A percentile compares a stretch with the other conserved stretches of the same genome.
phyloP scores from a whole-genome alignment of 352 stramenopile species.

The Peronospora farinosa region DNA sequence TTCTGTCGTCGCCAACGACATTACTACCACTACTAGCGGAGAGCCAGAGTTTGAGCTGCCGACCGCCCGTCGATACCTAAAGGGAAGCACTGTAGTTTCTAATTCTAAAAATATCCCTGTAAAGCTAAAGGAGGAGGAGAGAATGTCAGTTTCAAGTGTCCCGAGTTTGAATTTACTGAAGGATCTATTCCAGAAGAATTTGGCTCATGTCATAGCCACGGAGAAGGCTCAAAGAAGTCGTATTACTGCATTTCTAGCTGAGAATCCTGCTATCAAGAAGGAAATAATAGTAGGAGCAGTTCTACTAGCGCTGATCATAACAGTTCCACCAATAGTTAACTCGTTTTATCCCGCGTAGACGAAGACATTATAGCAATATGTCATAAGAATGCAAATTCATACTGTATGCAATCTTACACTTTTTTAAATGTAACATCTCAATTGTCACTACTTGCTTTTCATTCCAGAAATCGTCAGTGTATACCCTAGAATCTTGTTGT shows the following conservation, averaged over 20 bases:
- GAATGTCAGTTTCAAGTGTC: conserved; percentile 2
- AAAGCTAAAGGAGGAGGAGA: conserved; percentile 3
- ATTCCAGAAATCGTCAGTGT: too few relatives aligned
- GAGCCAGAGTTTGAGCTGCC: not conserved
- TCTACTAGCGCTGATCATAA: conserved; percentile 12
- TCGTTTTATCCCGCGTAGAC: conserved; percentile 12
- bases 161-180: conserved; percentile 1
- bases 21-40: not conserved
- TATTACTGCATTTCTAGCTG: conserved; percentile 9
- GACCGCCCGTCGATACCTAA: conserved; percentile 7
- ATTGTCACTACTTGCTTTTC: too few relatives aligned
- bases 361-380: not conserved
- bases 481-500: too few relatives aligned
- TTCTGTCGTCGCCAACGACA: not conserved
- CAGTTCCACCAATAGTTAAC: conserved; percentile 8
- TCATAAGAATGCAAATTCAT: too few relatives aligned
- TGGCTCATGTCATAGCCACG: conserved; percentile 1
- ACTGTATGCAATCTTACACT: too few relatives aligned
- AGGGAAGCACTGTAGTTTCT: not conserved
- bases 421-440: too few relatives aligned
- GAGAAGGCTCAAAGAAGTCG: conserved; percentile 1
- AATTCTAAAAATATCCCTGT: not conserved
- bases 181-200: conserved; percentile 3
- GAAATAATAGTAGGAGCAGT: conserved; percentile 14
- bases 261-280: conserved; percentile 23